Conservation (phyloP, 257 asterid genomes). For the Solanum sejunctum region DNA sequence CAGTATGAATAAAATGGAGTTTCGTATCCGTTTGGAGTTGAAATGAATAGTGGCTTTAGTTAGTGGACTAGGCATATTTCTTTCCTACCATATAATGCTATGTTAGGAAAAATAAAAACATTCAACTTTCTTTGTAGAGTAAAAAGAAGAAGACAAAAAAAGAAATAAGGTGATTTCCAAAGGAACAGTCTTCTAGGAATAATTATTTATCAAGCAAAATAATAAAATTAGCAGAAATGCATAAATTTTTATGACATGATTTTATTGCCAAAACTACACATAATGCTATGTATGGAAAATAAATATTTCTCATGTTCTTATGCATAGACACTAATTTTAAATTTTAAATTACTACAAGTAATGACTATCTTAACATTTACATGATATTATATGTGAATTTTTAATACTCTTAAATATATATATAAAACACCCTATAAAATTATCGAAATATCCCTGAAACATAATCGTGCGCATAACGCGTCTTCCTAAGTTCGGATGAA, state of each 20-base stretch:
- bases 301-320: background rate
- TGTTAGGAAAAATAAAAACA: no score
- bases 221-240: background rate
- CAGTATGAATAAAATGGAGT: background rate
- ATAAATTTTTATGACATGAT: background rate
- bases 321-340: background rate
- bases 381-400: no score
- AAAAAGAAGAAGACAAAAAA: accelerated
- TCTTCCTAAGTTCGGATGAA: no score
- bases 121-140: background rate
- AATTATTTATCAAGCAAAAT: background rate
- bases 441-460: no score
- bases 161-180: background rate
- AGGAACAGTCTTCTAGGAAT: background rate
- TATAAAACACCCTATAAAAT: no score
- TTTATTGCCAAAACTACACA: background rate
- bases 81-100: background rate
- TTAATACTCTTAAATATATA: no score
- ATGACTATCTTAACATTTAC: background rate
- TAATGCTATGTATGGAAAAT: background rate
- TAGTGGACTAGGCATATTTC: background rate
- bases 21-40: background rate
- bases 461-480: no score
- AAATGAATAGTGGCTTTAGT: no score
- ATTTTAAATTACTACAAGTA: background rate